Conservation (phyloP, 495 filamentous ascomycete genomes). For the Halenospora varia region DNA sequence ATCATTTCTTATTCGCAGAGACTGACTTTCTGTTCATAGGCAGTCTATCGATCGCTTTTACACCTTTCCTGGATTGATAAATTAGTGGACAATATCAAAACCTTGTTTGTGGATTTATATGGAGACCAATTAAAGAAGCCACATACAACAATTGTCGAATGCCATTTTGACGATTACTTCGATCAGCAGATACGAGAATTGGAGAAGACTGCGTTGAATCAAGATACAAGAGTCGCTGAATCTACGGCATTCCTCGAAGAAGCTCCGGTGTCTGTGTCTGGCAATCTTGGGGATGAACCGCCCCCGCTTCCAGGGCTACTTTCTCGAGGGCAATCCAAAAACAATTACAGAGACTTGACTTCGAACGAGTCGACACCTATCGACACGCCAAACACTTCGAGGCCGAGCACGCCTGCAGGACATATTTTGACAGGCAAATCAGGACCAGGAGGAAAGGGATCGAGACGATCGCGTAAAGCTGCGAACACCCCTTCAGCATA, state of each 20-base stretch:
- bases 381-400: slow-evolving; percentile 71
- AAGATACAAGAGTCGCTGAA: slow-evolving; percentile 28
- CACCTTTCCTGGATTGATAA: slow-evolving; percentile 97
- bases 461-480: slow-evolving; percentile 77
- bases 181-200: slow-evolving; percentile 86
- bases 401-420: slow-evolving; percentile 66
- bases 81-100: slow-evolving; percentile 88
- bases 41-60: slow-evolving; percentile 91
- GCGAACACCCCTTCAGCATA: slow-evolving; percentile 57
- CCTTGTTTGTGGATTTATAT: slow-evolving; percentile 85
- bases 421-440: slow-evolving; percentile 69
- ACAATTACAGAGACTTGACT: slow-evolving; percentile 35
- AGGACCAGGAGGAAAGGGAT: slow-evolving; percentile 68
- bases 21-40: slow-evolving; percentile 47
- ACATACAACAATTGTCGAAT: slow-evolving; percentile 70
- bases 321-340: slow-evolving; percentile 37
- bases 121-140: slow-evolving; percentile 79
- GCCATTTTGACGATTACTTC: slow-evolving; percentile 88
- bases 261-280: slow-evolving; percentile 36
- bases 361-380: slow-evolving; percentile 61
- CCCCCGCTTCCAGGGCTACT: slow-evolving; percentile 39
- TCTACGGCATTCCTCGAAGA: slow-evolving; percentile 39
- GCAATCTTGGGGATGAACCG: slow-evolving; percentile 37
- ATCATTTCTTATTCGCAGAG: neutral
- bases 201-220: slow-evolving; percentile 45